Percentiles rank a stretch among this genome's conserved stretches.
These are phyloP conservation scores for Schoenoplectus triqueter DNA, from an alignment of 202 grass and related monocot species.

Conservation along the genomic window DNA sequence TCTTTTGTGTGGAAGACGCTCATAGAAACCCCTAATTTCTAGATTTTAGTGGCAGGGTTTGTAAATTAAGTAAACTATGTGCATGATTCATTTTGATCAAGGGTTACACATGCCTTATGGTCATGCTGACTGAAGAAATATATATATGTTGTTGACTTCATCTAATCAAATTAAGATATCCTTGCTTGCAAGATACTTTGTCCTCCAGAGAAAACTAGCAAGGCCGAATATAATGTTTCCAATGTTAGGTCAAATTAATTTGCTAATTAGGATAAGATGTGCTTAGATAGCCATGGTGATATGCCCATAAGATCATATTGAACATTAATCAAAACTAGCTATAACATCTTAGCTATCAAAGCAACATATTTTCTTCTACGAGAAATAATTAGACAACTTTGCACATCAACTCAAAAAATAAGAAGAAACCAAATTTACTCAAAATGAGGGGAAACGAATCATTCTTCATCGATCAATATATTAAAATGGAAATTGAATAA, in stretches of 20 bases:
- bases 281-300: neutral
- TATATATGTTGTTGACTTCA: too few relatives aligned
- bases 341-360: conserved; percentile 16
- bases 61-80: too few relatives aligned
- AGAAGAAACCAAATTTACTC: neutral
- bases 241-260: neutral
- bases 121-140: too few relatives aligned
- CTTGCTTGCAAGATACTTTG: too few relatives aligned
- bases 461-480: neutral
- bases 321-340: neutral
- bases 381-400: neutral
- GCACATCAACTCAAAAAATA: neutral
- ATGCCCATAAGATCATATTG: conserved; percentile 12
- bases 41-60: too few relatives aligned
- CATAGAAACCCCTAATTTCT: too few relatives aligned
- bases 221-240: neutral
- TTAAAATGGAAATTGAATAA: conserved; percentile 29
- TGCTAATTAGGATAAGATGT: neutral
- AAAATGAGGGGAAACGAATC: neutral
- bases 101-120: too few relatives aligned
- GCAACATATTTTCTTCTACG: neutral
- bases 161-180: too few relatives aligned
- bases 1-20: too few relatives aligned
- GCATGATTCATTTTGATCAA: too few relatives aligned
- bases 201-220: neutral